Evolutionary conservation across 1,139 yeast species (phyloP).

Genomic region (Debaryomyces sp.): DNA sequence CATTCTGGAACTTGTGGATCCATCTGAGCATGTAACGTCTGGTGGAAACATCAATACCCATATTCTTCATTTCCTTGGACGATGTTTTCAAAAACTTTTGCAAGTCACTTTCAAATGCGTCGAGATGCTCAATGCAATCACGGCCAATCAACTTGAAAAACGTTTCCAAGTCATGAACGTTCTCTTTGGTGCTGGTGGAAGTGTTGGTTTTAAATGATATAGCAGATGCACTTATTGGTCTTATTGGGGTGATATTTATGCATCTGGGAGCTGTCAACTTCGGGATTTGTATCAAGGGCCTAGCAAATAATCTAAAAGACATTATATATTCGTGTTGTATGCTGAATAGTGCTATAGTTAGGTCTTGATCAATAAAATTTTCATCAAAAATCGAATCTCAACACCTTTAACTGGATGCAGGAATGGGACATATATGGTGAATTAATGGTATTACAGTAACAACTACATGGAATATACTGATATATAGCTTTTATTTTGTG

Average conservation of each 20-base stretch:
- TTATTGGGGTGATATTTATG: conserved; percentile 1
- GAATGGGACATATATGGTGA: neutral
- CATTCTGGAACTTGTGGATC: conserved; percentile 52
- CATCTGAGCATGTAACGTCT: conserved; percentile 66
- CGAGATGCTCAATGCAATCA: conserved; percentile 64
- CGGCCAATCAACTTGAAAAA: conserved; percentile 81
- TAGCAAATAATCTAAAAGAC: conserved; percentile 7
- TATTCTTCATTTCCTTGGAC: conserved; percentile 63
- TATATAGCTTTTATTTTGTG: neutral
- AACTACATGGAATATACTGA: neutral
- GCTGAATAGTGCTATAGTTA: neutral
- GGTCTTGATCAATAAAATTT: conserved; percentile 4
- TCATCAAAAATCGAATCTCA: neutral
- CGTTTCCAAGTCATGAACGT: conserved; percentile 73
- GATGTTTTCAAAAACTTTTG: conserved; percentile 60
- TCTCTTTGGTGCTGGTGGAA: conserved; percentile 48
- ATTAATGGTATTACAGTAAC: neutral
- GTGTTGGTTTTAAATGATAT: conserved; percentile 33
- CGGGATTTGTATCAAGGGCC: conserved; percentile 6
- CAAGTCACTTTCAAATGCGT: conserved; percentile 75
- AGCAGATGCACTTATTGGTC: conserved; percentile 13
- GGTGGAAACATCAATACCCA: conserved; percentile 77
- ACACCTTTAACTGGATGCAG: neutral
- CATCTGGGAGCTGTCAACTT: conserved; percentile 1
- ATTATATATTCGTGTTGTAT: neutral